These are phyloP conservation scores for Pulveroboletus sp. DNA, from an alignment of 768 basidiomycete species.

Conservation along the genomic window DNA sequence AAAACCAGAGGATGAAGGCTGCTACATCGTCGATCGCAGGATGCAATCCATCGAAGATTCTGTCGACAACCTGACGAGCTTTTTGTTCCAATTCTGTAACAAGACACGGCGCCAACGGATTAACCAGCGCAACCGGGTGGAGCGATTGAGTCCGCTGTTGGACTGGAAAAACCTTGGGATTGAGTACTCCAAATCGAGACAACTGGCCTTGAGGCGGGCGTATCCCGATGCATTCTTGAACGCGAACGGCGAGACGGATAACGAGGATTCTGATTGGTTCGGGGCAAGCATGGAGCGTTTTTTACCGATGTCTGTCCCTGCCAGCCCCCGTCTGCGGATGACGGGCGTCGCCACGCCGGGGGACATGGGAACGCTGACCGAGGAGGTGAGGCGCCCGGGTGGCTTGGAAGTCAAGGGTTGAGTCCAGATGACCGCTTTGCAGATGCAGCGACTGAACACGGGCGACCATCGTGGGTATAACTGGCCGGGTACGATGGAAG, in stretches of 20 bases:
- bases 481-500: constrained; percentile 57
- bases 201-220: constrained; percentile 85
- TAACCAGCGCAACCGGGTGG: constrained; percentile 97
- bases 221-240: constrained; percentile 92
- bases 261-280: constrained; percentile 35
- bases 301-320: constrained; percentile 73
- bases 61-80: constrained; percentile 72
- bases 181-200: constrained; percentile 94
- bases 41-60: constrained; percentile 88
- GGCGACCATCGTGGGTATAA: constrained; percentile 71
- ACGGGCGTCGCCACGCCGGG: constrained; percentile 86
- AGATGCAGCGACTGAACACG: constrained; percentile 87
- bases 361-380: constrained; percentile 85
- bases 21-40: constrained; percentile 94
- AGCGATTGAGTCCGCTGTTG: constrained; percentile 85
- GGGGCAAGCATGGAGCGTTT: constrained; percentile 61
- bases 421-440: neutral
- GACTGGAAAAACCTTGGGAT: constrained; percentile 99
- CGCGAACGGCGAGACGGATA: constrained; percentile 45
- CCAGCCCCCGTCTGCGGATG: constrained; percentile 75
- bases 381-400: constrained; percentile 50
- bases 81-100: constrained; percentile 69
- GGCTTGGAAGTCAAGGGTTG: neutral
- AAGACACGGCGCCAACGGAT: constrained; percentile 96
- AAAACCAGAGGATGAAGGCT: constrained; percentile 88